Base-by-base conservation (phyloP, 371 early-diverging fungal species). In the Mucor racemosus region DNA sequence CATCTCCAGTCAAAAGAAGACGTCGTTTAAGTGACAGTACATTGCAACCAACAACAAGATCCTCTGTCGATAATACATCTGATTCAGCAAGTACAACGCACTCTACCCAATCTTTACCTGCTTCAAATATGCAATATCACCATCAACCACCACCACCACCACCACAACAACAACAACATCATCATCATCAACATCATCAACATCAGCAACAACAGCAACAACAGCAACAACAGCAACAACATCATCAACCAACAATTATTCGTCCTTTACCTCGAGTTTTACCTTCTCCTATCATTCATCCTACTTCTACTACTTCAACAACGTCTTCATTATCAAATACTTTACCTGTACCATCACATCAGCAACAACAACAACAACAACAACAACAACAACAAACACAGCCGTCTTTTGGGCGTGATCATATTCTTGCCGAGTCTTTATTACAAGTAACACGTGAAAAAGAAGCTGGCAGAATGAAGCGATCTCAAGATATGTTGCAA, bases 401-500 rank as follows among this genome's bases (percentile, higher is more conserved):
- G 14, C 9, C 44, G 17, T 21, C n/a, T 35, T 21, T 17, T 38
- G 13, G 61, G 46, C 61, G 61, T 61, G 61, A 72, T 44, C 39
- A 65, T 21, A 48, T 72, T 6, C 66, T 80, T 11, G 78, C 76
- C 15, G 75, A 77, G 38, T 77, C 78, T 0, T 60, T 78, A 48
- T 46, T 81, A 34, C 70, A 78, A 64, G 73, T 80, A 21, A 74
- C 77, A 50, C 74, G 76, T 54, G 78, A 80, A 71, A 77, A 80
- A 64, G 81, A 81, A 64, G 74, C 78, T 1, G 81, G 75, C 2
- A 57, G 74, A 50, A 73, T 77, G 72, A 78, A 81, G 53, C 71
- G 76, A 36, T 80, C 81, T 39, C 78, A 76, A 64, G 78, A 80
- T 39, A 81, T 76, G 76, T 62, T 76, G 21, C 73, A 78, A 41